A percentile compares a stretch with the other conserved stretches of the same genome.
Conservation (phyloP, 352 stramenopile genomes). For the Hyaloperonospora brassicae region DNA sequence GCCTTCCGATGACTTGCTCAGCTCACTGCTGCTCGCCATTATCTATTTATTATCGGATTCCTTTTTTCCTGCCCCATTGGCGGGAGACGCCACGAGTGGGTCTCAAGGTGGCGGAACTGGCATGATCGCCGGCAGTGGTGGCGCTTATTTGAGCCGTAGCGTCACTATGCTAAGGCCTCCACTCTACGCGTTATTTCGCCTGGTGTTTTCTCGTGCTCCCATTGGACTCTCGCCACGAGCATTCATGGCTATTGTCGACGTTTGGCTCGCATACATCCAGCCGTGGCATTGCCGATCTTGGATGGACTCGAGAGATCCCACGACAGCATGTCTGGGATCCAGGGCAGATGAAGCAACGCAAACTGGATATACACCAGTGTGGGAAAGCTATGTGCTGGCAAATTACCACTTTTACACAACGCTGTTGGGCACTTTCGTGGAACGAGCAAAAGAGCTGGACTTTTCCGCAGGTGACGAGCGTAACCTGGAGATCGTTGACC, state of each 20-base stretch:
- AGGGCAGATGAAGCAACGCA: constrained; percentile 6
- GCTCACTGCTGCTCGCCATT: constrained; percentile 70
- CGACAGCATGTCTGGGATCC: constrained; percentile 2
- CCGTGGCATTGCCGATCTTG: constrained; percentile 74
- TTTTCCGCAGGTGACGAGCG: constrained; percentile 59
- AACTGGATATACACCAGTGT: constrained; percentile 44
- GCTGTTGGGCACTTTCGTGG: constrained; percentile 68
- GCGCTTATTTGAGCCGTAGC: constrained; percentile 64
- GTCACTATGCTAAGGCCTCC: constrained; percentile 62
- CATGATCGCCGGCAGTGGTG: constrained; percentile 29
- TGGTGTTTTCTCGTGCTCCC: constrained; percentile 75
- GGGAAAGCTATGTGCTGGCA: constrained; percentile 75
- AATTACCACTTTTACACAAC: constrained; percentile 88
- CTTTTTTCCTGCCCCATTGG: constrained; percentile 57
- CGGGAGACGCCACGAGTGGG: constrained; percentile 17
- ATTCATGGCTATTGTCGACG: constrained; percentile 74
- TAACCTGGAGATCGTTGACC: constrained; percentile 53
- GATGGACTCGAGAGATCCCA: constrained; percentile 31
- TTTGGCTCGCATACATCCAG: constrained; percentile 83
- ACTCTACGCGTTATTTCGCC: constrained; percentile 75
- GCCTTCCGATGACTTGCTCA: constrained; percentile 75
- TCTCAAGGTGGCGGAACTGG: constrained; percentile 18
- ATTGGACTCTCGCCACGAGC: constrained; percentile 72
- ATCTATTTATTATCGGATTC: constrained; percentile 77
- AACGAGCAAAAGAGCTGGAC: constrained; percentile 78